Evolutionary conservation across 352 stramenopile genomes (phyloP), one percentile per base, ranked within the genome.

Genomic region (Globisporangium uncinulatum): DNA sequence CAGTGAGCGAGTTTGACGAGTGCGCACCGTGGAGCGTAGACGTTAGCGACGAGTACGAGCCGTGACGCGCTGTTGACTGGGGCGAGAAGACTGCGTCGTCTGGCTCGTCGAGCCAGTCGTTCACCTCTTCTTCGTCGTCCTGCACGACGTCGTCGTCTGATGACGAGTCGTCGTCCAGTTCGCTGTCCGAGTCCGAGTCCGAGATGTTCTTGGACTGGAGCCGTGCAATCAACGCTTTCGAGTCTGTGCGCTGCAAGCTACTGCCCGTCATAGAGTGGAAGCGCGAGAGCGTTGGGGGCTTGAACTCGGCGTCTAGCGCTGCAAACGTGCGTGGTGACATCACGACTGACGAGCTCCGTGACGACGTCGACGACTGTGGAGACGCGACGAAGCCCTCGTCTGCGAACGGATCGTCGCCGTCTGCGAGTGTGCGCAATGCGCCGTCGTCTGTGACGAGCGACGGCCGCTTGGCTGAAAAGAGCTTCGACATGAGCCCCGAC

Each of bases 21-120:
- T 63, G 66, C 66, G 60, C 72, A 51, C 44, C 63, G 56, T 67
- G 76, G 6, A 60, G 54, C 17, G 62, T 74, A 10, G 78, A 79
- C 10, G 77, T 74, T 0, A 66, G 72, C 37, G 78, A 80, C 7
- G 74, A 79, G 34, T 79, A 89, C 50, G 79, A 88, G 49, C 61
- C 74, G 55, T 86, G 36, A 57, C 65, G 55, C 61, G 65, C 36
- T 61, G 68, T 24, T 6, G 64, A 52, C 45, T 71, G 72, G 34
- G 78, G 78, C 14, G 81, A 80, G 43, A 86, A 61, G 37, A 89
- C 62, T 0, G 75, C 75, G 54, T 87, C 76, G 24, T 88, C 72
- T 0, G 75, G 74, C 36, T 89, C 82, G 64, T 88, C 82, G 19
- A 92, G 79, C 82, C 82, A 92, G 63, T 92, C 82, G 53, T 70